A percentile compares a stretch with the other conserved stretches of the same genome.
Conservation (phyloP, 345 rosid genomes). For the Nephelium lappaceum region DNA sequence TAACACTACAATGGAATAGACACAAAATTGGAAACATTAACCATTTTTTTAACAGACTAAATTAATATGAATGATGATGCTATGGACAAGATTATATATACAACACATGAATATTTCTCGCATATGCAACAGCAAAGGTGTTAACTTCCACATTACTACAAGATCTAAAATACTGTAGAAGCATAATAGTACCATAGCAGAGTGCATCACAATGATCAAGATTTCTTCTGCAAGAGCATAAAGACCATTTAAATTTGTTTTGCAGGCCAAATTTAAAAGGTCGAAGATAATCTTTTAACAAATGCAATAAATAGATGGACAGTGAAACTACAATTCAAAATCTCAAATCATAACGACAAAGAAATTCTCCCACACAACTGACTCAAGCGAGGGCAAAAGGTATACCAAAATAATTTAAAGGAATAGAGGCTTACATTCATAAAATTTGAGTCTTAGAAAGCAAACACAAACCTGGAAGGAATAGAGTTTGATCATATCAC, state of each 20-base stretch:
- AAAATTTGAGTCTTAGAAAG: background rate
- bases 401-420: background rate
- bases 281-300: background rate
- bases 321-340: background rate
- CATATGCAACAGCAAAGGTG: background rate
- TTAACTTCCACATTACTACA: background rate
- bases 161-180: background rate
- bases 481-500: conserved; percentile 99
- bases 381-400: background rate
- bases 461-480: too few relatives aligned
- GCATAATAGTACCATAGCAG: conserved; percentile 4
- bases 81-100: background rate
- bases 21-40: background rate
- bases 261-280: conserved; percentile 7
- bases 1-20: background rate
- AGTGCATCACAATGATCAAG: conserved; percentile 86
- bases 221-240: conserved; percentile 69
- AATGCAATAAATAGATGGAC: background rate
- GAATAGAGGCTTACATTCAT: background rate
- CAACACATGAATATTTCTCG: background rate
- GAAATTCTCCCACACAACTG: background rate
- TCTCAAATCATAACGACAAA: background rate
- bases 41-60: background rate
- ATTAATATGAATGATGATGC: background rate
- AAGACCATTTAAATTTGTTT: conserved; percentile 16